Evolutionary conservation across 148 eudicot genomes (phyloP), one percentile per base, ranked within the genome.

Genomic region (Salicornia ramosissima): DNA sequence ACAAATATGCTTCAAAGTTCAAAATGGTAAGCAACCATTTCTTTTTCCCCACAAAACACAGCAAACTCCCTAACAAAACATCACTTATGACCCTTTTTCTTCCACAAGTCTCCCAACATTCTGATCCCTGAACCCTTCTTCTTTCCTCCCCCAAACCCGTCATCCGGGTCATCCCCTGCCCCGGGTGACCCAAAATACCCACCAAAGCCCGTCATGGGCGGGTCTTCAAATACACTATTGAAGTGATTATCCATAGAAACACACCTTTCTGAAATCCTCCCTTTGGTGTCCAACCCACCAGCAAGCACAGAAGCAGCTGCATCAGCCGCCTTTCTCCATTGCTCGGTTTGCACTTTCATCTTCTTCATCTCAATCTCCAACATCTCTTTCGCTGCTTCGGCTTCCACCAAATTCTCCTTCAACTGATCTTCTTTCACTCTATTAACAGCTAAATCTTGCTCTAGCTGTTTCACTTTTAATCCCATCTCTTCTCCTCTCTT

Each of bases 261-360:
- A 70, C 88, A 90, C 70, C 92, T 81, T 72, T 84, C 89, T 0
- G 90, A 82, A 1, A 88, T 70, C 45, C 90, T 79, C 6, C 86
- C 89, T 21, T 80, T 81, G 75, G 67, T 79, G 21, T 83, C 90
- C 39, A 62, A 83, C 4, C 81, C 90, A 10, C 84, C 91, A 31
- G 91, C 78, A 15, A 91, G 85, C 64, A 91, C 84, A 6, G 87
- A 71, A 1, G 97, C 97, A 21, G 97, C 97, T 47, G 94, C 97
- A 73, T 91, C 94, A 1, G 94, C 97, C 0, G 99, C 99, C 75
- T 94, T 94, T 65, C 96, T 83, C 99, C 99, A 94, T 63, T 94
- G 99, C 80, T 94, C 99, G 2, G 97, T 90, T 69, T 90, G 99
- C 12, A 94, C 89, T 34, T 86, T 89, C 70, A 94, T 84, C 80